A percentile compares a stretch with the other conserved stretches of the same genome.
Conservation (phyloP, 179 eudicot genomes). For the Beta macrorhiza region DNA sequence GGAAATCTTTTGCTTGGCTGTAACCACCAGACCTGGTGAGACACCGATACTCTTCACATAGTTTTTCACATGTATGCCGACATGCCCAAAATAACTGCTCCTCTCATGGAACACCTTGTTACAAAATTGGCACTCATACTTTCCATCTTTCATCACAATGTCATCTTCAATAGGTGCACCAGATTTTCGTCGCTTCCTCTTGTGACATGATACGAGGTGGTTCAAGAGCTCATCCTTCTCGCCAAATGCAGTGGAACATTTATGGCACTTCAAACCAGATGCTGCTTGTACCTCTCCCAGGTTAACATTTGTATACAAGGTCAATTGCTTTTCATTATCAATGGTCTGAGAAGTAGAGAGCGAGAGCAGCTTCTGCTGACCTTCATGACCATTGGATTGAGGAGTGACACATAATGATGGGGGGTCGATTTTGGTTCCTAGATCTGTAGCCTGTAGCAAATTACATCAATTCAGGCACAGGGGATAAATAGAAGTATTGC, state of each 20-base stretch:
- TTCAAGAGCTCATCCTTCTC: constrained; percentile 59
- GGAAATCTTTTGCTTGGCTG: constrained; percentile 32
- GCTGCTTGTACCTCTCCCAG: constrained; percentile 30
- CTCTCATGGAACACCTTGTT: constrained; percentile 63
- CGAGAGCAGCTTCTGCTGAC: constrained; percentile 25
- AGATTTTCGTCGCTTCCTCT: constrained; percentile 59
- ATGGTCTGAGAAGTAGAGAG: constrained; percentile 14
- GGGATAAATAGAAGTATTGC: background rate
- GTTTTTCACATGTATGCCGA: constrained; percentile 68
- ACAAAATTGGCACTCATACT: constrained; percentile 79
- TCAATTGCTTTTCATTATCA: constrained; percentile 41
- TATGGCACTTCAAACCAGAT: constrained; percentile 51
- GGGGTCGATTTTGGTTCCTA: background rate
- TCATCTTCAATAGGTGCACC: constrained; percentile 59
- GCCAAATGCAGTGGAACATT: constrained; percentile 56
- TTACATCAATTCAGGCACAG: constrained; percentile 18
- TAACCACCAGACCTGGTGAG: constrained; percentile 31
- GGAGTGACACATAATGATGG: constrained; percentile 33
- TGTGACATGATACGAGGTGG: constrained; percentile 64
- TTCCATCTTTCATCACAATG: constrained; percentile 57
- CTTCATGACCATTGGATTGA: constrained; percentile 30
- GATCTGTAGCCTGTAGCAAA: constrained; percentile 39
- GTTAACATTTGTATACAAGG: constrained; percentile 29
- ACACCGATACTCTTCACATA: constrained; percentile 54
- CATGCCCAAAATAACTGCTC: constrained; percentile 70